Base-by-base conservation (phyloP, 2,329 filamentous ascomycete genomes). In the Pseudonectria buxi region DNA sequence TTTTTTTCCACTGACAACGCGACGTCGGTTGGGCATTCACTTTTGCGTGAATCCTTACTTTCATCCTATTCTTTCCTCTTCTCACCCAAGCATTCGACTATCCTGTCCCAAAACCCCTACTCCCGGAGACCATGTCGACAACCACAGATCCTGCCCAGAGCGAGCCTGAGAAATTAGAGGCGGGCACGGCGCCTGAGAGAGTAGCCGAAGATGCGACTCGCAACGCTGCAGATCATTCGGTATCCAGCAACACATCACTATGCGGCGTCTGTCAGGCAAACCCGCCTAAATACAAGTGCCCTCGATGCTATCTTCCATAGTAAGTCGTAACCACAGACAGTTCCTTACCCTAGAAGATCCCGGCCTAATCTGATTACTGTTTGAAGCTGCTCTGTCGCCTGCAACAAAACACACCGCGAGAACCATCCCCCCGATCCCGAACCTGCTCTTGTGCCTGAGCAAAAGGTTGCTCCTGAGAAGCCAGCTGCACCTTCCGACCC, bases 261-360 rank as follows among this genome's bases (percentile, higher is more conserved):
- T 81, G 78, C 46, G 67, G 68, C 5, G 62, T 78, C 24, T 82
- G 78, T 53, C 54, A 69, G 18, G 50, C 56, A 24, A 65, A 65
- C 4, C 61, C 68, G 14, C 65, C 65, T 22, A 81, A 77, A 54
- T 82, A 82, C 57, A 81, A 78, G 49, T 82, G 78, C 43, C 64
- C 73, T n/a, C 66, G 67, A 18, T 82, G 78, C 53, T 58, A 65
- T 31, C 48, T 73, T 14, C 69, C 71, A 41, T 81, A 78, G 78
- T 81, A 62, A 52, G 75, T 22, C 9, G 18, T 9, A 22, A 9
- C 9, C 9, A 5, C 9, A 9, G 18, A 9, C 5, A 22, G 9
- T 22, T 22, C 5, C 16, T 16, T 3, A 14, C 7, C 10, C 27
- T 14, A 7, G n/a, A 6, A 11, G 22, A 4, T 10, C 15, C 10